Conservation (phyloP, 129 eudicot species). For the Flaveria sonorensis region DNA sequence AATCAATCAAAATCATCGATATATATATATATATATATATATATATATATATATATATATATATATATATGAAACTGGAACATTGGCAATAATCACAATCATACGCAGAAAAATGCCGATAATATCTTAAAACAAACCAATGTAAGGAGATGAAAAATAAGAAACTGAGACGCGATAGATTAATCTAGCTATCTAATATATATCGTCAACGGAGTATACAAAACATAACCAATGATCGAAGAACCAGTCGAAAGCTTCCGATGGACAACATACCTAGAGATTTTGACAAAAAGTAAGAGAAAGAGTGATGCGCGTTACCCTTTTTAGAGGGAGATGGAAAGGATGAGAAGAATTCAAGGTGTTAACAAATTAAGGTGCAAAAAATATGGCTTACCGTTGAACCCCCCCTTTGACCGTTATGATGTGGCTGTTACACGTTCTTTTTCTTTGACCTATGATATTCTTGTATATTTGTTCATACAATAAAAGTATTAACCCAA, state of each 20-base stretch:
- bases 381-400: slow-evolving; percentile 21
- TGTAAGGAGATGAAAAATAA: not conserved
- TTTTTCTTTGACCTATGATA: not conserved
- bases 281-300: slow-evolving; percentile 21
- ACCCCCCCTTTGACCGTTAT: not conserved
- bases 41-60: too few species aligned
- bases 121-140: too few species aligned
- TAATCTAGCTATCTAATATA: not conserved
- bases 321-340: slow-evolving; percentile 25
- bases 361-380: not conserved
- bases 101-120: too few species aligned
- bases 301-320: slow-evolving; percentile 21
- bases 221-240: not conserved
- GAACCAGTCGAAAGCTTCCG: not conserved
- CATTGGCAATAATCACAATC: too few species aligned
- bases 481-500: too few species aligned
- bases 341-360: slow-evolving; percentile 26
- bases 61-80: too few species aligned
- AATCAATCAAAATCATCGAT: not conserved
- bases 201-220: not conserved
- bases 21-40: too few species aligned
- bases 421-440: not conserved
- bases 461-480: too few species aligned
- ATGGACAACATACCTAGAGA: slow-evolving; percentile 9
- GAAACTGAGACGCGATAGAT: not conserved